Conservation (phyloP, 2,329 filamentous ascomycete genomes). For the Clarireedia monteithiana region DNA sequence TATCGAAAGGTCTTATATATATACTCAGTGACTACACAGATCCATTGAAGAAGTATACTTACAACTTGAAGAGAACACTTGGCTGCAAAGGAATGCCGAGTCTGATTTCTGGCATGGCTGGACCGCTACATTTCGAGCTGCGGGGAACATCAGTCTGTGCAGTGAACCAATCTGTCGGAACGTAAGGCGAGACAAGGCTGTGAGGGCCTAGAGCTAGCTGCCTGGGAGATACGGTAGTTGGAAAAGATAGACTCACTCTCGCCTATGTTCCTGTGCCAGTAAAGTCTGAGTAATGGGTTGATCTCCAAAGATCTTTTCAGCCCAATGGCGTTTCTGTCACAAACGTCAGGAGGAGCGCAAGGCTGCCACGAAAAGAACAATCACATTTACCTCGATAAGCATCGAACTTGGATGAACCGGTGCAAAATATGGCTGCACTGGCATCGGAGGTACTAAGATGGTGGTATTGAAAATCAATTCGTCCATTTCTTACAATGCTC, state of each 20-base stretch:
- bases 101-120: constrained; percentile 36
- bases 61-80: constrained; percentile 49
- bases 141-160: constrained; percentile 10
- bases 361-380: background rate
- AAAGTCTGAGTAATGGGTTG: constrained; percentile 42
- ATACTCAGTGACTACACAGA: background rate
- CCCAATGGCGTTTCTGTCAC: constrained; percentile 47
- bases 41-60: constrained; percentile 14
- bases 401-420: constrained; percentile 14
- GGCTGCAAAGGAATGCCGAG: constrained; percentile 39
- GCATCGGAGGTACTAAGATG: constrained; percentile 18
- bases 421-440: constrained; percentile 15
- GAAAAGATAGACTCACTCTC: constrained; percentile 29
- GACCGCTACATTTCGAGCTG: constrained; percentile 41
- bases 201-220: background rate
- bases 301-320: constrained; percentile 50
- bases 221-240: background rate
- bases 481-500: constrained; percentile 8
- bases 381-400: constrained; percentile 21
- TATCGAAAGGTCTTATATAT: constrained; percentile 42
- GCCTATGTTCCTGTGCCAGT: constrained; percentile 38
- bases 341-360: constrained; percentile 13
- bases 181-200: background rate
- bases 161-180: constrained; percentile 5
- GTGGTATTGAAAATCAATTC: constrained; percentile 16